These are phyloP conservation scores for Mycena citricolor DNA, from an alignment of 1,284 basidiomycete genomes.

Conservation along the genomic window DNA sequence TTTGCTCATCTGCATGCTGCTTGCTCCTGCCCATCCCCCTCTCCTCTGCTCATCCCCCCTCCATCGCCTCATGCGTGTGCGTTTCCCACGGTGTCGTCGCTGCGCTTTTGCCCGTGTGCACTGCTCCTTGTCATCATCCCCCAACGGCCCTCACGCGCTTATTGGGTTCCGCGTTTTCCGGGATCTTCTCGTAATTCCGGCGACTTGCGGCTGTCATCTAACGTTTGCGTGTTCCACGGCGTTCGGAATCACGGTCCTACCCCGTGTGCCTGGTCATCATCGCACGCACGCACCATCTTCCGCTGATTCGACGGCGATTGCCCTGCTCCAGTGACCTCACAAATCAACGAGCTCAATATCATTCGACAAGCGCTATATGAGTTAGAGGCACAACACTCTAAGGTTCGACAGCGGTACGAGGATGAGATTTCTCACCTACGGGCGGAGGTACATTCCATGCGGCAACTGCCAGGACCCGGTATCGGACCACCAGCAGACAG, in stretches of 20 bases:
- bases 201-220: too few species aligned
- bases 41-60: too few species aligned
- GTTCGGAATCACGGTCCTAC: too few species aligned
- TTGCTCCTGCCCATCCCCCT: background rate
- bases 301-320: background rate
- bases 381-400: constrained; percentile 44
- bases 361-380: constrained; percentile 48
- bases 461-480: constrained; percentile 31
- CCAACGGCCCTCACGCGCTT: too few species aligned
- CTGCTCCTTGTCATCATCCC: too few species aligned
- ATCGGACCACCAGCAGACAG: constrained; percentile 29
- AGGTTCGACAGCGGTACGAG: constrained; percentile 45
- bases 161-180: constrained; percentile 36
- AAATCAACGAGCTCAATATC: constrained; percentile 46
- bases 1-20: constrained; percentile 7
- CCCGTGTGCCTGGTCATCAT: too few species aligned
- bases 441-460: constrained; percentile 55
- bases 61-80: too few species aligned
- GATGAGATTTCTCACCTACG: constrained; percentile 57
- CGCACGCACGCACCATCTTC: background rate
- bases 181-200: too few species aligned
- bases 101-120: too few species aligned
- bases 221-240: too few species aligned
- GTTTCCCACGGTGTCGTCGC: too few species aligned
- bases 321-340: constrained; percentile 35